Base-by-base conservation (phyloP, 768 basidiomycete species). In the Pleurotus tuoliensis region DNA sequence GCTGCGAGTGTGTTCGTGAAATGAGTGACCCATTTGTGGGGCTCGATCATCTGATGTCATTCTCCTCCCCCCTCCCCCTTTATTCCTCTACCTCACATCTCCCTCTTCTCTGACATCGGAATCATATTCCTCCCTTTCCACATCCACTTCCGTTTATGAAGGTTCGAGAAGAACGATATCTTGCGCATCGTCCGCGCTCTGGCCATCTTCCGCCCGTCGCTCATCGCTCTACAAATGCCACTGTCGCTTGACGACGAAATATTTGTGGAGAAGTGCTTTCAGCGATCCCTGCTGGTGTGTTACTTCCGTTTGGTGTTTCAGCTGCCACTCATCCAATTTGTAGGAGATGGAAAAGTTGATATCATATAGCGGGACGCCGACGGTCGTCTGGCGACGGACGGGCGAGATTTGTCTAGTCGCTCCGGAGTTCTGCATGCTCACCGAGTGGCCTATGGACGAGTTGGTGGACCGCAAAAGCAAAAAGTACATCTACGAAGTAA, bases 201-300 rank as follows among this genome's bases (percentile, higher is more conserved):
- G 55, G 95, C 96, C 16, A 92, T 96, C 38, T 95, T 94, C 69
- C 82, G 96, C 56, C 96, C 96, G n/a, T 95, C 92, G 57, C 80
- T 98, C 56, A 98, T 98, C 64, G 96, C 96, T 24, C 75, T 98
- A 52, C 95, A 98, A 82, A 97, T 98, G 95, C 94, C 96, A 25
- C 77, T 98, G 69, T 90, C 93, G 15, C 84, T 94, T 56, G 94
- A 97, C 64, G 96, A 98, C 73, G 96, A 98, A 69, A 82, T 96
- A 2, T 98, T 98, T 70, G 88, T 96, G 50, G 96, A 98, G 73
- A 87, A 88, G 66, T 96, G 92, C 62, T 96, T 98, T 69, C 96
- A 98, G 71, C 80, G 96, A 51, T 92, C 94, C 34, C 74, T 98
- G 58, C 79, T 98, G 64, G 93, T 95, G 62, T 64, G 82, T 74